Conservation (phyloP, 108 stramenopile species). For the Licmophora abbreviata region DNA sequence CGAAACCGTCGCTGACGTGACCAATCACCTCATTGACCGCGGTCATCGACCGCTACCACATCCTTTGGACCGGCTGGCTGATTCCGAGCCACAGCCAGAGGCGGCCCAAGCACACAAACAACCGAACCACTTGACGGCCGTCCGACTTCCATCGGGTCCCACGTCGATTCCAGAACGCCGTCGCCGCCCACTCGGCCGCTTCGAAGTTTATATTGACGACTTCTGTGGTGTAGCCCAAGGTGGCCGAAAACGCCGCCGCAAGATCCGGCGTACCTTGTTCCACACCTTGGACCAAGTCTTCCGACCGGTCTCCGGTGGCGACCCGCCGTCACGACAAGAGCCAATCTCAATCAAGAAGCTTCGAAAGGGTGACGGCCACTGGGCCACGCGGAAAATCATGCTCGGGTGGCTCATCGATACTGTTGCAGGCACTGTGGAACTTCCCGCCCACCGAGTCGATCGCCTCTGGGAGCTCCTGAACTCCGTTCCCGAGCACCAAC, state of each 20-base stretch:
- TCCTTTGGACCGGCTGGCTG: conserved; percentile 16
- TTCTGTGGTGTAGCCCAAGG: conserved; percentile 25
- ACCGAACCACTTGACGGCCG: no score
- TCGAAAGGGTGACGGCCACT: conserved; percentile 7
- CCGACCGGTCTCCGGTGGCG: conserved; percentile 7
- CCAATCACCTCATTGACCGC: conserved; percentile 3
- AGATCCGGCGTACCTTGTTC: conserved; percentile 9
- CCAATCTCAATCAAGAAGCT: conserved; percentile 28
- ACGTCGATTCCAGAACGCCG: no score
- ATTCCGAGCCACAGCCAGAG: no score
- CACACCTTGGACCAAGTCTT: conserved; percentile 18
- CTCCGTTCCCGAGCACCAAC: neutral
- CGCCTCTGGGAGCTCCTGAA: conserved; percentile 16
- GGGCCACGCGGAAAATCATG: conserved; percentile 14
- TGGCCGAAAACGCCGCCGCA: neutral
- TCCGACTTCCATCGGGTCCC: no score
- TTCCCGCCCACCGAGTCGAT: conserved; percentile 22
- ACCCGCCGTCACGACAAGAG: conserved; percentile 12
- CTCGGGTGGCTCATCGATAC: conserved; percentile 39
- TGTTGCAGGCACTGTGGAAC: conserved; percentile 20
- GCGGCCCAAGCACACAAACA: no score
- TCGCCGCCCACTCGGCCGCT: conserved; percentile 11
- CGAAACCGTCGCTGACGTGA: no score
- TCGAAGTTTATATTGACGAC: conserved; percentile 37
- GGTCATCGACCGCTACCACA: conserved; percentile 1